Conservation (phyloP, 345 rosid genomes). For the Arabidopsis thaliana region TAIR10.1 NC_003075.7:15124501-15125000, state of each 20-base stretch:
- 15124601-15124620: background rate
- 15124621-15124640: slow-evolving; percentile 2
- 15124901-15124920: background rate
- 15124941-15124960: background rate
- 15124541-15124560: background rate
- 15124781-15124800: background rate
- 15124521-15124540: background rate
- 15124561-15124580: slow-evolving; percentile 34
- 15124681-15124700: background rate
- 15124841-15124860: slow-evolving; percentile 27
- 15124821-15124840: slow-evolving; percentile 40
- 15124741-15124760: background rate
- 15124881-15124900: background rate
- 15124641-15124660: slow-evolving; percentile 23
- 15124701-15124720: slow-evolving; percentile 5
- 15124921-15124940: background rate
- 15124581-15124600: background rate
- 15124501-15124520: slow-evolving; percentile 19
- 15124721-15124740: background rate
- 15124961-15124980: background rate
- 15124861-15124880: slow-evolving; percentile 42
- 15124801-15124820: slow-evolving; percentile 41
- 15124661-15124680: slow-evolving; percentile 42
- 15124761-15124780: slow-evolving; percentile 14
- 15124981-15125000: slow-evolving; percentile 26